A percentile compares a stretch with the other conserved stretches of the same genome.
phyloP scores from a whole-genome alignment of 768 basidiomycete genomes.

The Filobasidium floriforme region DNA sequence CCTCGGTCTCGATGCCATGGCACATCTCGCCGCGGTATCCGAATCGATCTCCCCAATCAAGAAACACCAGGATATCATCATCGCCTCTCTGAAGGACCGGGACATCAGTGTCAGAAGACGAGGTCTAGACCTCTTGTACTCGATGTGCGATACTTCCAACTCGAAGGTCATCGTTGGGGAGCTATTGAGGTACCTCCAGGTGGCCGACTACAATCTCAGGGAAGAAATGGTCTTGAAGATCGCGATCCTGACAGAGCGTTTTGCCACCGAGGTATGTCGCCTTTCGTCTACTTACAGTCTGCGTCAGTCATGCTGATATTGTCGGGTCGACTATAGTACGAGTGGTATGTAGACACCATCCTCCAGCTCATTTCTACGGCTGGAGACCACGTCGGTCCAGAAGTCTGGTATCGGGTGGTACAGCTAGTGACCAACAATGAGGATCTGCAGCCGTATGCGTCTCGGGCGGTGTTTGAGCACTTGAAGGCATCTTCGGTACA shows the following conservation, averaged over 20 bases:
- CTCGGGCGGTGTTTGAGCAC: constrained; percentile 82
- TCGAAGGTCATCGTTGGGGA: constrained; percentile 94
- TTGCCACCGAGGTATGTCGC: constrained; percentile 59
- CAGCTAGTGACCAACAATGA: constrained; percentile 99
- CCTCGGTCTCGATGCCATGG: constrained; percentile 94
- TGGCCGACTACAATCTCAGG: constrained; percentile 92
- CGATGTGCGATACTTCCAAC: constrained; percentile 98
- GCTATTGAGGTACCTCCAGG: constrained; percentile 79
- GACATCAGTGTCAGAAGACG: constrained; percentile 93
- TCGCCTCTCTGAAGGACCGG: constrained; percentile 85
- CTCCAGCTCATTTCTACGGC: constrained; percentile 90
- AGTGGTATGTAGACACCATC: constrained; percentile 99
- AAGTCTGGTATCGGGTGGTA: constrained; percentile 98
- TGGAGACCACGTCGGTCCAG: constrained; percentile 97
- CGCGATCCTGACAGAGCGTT: constrained; percentile 97
- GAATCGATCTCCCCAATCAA: constrained; percentile 88
- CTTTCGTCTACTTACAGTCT: too few relatives aligned
- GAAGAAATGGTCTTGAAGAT: constrained; percentile 99
- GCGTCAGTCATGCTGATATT: background rate
- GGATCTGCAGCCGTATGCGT: constrained; percentile 92
- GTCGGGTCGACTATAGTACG: constrained; percentile 53
- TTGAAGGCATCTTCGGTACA: constrained; percentile 71
- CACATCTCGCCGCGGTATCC: constrained; percentile 88
- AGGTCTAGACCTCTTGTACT: constrained; percentile 90
- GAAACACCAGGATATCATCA: constrained; percentile 91